Evolutionary conservation across 129 eudicot genomes (phyloP), one percentile per base, ranked within the genome.

Genomic region (Centrapalus pauciflorus): DNA sequence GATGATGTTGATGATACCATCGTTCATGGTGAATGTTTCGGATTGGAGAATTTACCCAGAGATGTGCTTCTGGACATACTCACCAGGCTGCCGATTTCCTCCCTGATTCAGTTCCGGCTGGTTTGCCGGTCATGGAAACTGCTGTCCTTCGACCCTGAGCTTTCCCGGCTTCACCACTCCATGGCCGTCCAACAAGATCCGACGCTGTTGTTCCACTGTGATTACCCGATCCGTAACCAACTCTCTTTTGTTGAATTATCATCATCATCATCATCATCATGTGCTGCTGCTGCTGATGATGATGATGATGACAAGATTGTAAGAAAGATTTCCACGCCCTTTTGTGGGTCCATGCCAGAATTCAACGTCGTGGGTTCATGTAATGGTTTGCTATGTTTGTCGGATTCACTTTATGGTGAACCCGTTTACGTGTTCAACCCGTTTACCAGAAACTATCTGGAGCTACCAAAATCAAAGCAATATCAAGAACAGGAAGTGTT

Each of bases 361-460:
- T 83, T 80, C 49, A 59, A 59, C 34, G 74, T 87, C 9, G 43
- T 83, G 20, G 89, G 84, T 6, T 87, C 95, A 0, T 83, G 84
- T 57, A 76, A 87, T 51, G 89, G 95, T 5, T 66, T 87, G 66
- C 50, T 83, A 41, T 87, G 95, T 74, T 40, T 83, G 51, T 70
- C 82, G 0, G 84, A 78, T 51, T 74, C 86, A 0, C 65, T 82
- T 6, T 81, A 64, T 29, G 72, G 61, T n/a, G 84, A 83, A 43
- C 65, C 82, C 1, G 35, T 87, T 0, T 87, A 55, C 26, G n/a
- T 87, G 25, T 83, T 77, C 66, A 87, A 87, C 65, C 89, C 95
- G 37, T 83, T 87, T 28, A 87, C 35, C 35, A 6, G 35, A 30
- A 30, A 30, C 54, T 55, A 30, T 30, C 35, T 30, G 5, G 17